These are phyloP conservation scores for Phenoliferia sp. DNA, from an alignment of 1,284 basidiomycete species.

Conservation along the genomic window DNA sequence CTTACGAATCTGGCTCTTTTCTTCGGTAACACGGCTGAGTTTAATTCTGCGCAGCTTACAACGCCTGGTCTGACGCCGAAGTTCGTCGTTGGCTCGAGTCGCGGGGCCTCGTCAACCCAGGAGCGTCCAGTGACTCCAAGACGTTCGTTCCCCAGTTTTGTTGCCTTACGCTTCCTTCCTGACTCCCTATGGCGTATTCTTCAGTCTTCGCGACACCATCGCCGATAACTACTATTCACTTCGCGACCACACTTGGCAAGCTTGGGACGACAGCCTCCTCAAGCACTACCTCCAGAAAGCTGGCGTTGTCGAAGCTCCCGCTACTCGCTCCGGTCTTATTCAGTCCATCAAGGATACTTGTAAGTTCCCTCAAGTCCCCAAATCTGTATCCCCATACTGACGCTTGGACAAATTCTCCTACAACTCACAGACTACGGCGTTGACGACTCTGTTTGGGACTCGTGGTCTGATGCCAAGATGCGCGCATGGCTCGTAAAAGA, in stretches of 20 bases:
- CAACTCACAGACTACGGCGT: constrained; percentile 25
- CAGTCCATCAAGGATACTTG: constrained; percentile 62
- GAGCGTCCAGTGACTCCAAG: constrained; percentile 21
- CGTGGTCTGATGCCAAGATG: constrained; percentile 60
- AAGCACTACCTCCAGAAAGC: constrained; percentile 65
- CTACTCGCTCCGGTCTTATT: constrained; percentile 54
- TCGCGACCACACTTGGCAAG: constrained; percentile 32
- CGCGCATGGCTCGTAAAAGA: constrained; percentile 37
- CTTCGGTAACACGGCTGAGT: neutral
- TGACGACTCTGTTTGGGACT: constrained; percentile 35
- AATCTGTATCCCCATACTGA: neutral
- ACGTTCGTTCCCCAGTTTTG: neutral
- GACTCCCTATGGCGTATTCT: neutral
- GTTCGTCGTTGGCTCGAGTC: constrained; percentile 35
- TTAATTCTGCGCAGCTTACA: constrained; percentile 12
- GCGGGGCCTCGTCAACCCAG: constrained; percentile 34
- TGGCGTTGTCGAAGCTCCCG: constrained; percentile 60
- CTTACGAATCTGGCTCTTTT: constrained; percentile 55
- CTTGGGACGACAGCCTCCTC: constrained; percentile 36
- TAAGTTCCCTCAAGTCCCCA: constrained; percentile 1
- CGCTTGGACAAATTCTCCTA: neutral
- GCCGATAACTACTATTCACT: constrained; percentile 43
- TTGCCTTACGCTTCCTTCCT: neutral
- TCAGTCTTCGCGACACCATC: constrained; percentile 55
- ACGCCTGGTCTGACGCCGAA: constrained; percentile 28